Conservation (phyloP, 2,329 filamentous ascomycete genomes). For the Paecilomyces fulvus region DNA sequence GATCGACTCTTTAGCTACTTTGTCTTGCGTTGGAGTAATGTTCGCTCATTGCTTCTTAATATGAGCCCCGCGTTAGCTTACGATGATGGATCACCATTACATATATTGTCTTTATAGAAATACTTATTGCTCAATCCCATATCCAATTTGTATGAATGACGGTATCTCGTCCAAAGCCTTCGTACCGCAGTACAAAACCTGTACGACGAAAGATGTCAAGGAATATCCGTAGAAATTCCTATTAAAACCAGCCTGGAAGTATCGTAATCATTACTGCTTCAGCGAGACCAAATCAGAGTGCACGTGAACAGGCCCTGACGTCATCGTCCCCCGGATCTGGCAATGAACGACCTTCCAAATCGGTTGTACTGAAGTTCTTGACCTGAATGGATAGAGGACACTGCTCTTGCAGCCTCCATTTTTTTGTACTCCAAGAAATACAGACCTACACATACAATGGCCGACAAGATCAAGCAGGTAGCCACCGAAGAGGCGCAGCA, state of each 20-base stretch:
- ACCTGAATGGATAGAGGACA: neutral
- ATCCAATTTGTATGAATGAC: neutral
- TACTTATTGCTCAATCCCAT: neutral
- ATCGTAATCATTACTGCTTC: too few relatives aligned
- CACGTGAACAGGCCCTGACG: neutral
- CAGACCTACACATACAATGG: conserved; percentile 16
- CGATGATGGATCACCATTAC: neutral
- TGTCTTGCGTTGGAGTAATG: neutral
- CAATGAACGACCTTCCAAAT: neutral
- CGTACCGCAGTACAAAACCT: too few relatives aligned
- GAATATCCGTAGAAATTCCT: too few relatives aligned
- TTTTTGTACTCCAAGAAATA: neutral
- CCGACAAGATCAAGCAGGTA: conserved; percentile 48
- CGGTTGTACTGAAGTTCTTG: neutral
- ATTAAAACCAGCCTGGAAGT: too few relatives aligned
- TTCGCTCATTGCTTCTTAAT: neutral
- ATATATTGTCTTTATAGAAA: neutral
- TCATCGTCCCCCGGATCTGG: neutral
- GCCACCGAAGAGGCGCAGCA: conserved; percentile 63
- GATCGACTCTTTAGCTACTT: conserved; percentile 5
- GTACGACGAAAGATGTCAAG: too few relatives aligned
- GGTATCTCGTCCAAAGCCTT: too few relatives aligned
- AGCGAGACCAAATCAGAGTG: neutral
- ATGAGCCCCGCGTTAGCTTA: neutral
- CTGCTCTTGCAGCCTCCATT: neutral